Conservation (phyloP, 257 asterid species). For the Petrea volubilis region DNA sequence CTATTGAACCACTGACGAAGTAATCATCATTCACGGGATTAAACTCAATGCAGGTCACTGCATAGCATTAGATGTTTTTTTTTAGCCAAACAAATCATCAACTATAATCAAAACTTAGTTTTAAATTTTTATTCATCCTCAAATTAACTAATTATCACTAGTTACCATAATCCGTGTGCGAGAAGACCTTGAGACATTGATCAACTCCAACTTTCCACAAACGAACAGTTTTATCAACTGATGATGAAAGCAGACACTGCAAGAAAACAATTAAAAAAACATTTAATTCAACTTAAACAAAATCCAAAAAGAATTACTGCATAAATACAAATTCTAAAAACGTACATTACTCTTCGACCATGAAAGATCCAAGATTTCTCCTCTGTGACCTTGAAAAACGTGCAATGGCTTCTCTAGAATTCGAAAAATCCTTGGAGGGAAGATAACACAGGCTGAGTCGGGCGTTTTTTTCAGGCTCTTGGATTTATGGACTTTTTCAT, state of each 20-base stretch:
- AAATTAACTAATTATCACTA: not conserved
- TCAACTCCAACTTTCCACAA: constrained; percentile 84
- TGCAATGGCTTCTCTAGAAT: constrained; percentile 77
- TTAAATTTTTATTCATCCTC: not conserved
- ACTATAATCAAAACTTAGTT: not conserved
- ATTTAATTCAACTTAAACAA: not conserved
- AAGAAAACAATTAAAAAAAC: constrained; percentile 17
- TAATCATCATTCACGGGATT: constrained; percentile 70
- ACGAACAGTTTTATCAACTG: constrained; percentile 91
- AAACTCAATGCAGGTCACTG: constrained; percentile 89
- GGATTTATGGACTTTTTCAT: constrained; percentile 35
- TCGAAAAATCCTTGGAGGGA: constrained; percentile 78
- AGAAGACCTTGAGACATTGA: constrained; percentile 69
- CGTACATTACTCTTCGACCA: constrained; percentile 87
- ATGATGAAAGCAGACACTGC: constrained; percentile 83
- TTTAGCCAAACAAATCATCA: constrained; percentile 28
- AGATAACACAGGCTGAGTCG: constrained; percentile 79
- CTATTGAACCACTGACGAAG: constrained; percentile 94
- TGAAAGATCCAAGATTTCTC: constrained; percentile 75
- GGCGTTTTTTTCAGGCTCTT: constrained; percentile 49
- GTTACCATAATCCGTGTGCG: constrained; percentile 82
- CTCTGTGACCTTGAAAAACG: constrained; percentile 70
- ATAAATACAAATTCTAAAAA: not conserved
- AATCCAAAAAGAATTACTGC: not conserved
- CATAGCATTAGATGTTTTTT: constrained; percentile 29